Base-by-base conservation (phyloP, 345 rosid genomes). In the Turritis glabra region DNA sequence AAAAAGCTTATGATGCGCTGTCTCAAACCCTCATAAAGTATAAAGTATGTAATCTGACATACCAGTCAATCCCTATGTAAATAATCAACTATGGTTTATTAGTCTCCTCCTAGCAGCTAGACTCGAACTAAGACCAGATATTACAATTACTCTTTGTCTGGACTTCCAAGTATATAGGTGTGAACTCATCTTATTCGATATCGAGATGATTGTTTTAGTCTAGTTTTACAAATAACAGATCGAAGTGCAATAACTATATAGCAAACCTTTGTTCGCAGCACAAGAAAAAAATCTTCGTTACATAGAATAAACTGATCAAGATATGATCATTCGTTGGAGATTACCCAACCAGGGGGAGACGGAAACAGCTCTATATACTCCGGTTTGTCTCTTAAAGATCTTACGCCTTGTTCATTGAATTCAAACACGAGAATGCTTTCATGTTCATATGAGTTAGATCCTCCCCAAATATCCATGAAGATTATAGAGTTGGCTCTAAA, bases 331-430 rank as follows among this genome's bases (percentile, higher is more conserved):
- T 17, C 29, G 61, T 61, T 72, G 26, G 76, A 72, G 37, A 72
- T 38, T 37, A 72, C 19, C 55, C 77, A 63, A 41, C 48, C 60
- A 8, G 35, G 7, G 5, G 71, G 70, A 53, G 48, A 29, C 54
- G 40, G 55, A 43, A 73, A 73, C 46, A 73, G 9, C 23, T 15
- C 8, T 22, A 15, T 18, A 64, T 73, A 74, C 22, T 44, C 78
- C 3, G 51, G 58, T 6, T 33, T 17, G 25, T 56, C 30, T 32
- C 19, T 48, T 30, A 74, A 7, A 41, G 65, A 56, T 46, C 30
- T 55, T n/a, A 56, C 32, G 1, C 66, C 65, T 43, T 73, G 26
- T 22, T 15, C 47, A 41, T 15, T 44, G 8, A 54, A 53, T 30
- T 64, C 48, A 30, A 41, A 64, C 48, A 73, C 76, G 1, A 40